These are phyloP conservation scores for Fusarium oligoseptatum DNA, from an alignment of 2,329 filamentous ascomycete species.

Conservation along the genomic window DNA sequence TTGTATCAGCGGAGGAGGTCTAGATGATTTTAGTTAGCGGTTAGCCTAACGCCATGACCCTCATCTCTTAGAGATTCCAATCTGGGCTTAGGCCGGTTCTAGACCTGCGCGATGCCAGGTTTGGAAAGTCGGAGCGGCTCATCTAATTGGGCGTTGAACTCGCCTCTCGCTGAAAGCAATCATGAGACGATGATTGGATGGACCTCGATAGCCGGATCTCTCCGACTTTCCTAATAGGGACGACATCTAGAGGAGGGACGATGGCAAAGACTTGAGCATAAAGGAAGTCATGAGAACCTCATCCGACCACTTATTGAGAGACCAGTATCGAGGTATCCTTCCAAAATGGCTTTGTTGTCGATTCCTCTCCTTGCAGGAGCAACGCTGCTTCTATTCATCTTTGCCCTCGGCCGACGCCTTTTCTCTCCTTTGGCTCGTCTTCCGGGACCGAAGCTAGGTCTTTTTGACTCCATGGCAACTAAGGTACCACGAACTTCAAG, in stretches of 20 bases:
- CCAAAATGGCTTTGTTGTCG: constrained; percentile 6
- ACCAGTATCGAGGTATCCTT: not conserved
- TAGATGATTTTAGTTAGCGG: not conserved
- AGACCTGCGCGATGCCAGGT: not conserved
- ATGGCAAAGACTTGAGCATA: not conserved
- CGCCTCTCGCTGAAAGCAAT: not conserved
- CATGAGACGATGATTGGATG: not conserved
- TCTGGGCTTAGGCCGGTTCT: not conserved
- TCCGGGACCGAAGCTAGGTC: constrained; percentile 23
- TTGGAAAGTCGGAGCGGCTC: too few relatives aligned
- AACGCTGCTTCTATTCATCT: not conserved
- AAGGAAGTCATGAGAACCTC: not conserved
- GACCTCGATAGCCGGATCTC: not conserved
- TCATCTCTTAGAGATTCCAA: constrained; percentile 38
- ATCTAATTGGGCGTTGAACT: constrained; percentile 13
- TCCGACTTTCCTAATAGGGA: constrained; percentile 13
- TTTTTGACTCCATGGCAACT: constrained; percentile 13
- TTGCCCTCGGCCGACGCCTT: not conserved
- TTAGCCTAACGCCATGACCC: not conserved
- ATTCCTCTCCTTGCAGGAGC: not conserved
- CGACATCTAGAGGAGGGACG: not conserved
- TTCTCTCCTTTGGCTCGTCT: constrained; percentile 22
- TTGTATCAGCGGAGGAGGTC: not conserved
- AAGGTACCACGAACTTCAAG: constrained; percentile 23
- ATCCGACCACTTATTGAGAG: not conserved